phyloP scores from a whole-genome alignment of 2,329 filamentous ascomycete species.

The Coniosporium tulheliwenetii region DNA sequence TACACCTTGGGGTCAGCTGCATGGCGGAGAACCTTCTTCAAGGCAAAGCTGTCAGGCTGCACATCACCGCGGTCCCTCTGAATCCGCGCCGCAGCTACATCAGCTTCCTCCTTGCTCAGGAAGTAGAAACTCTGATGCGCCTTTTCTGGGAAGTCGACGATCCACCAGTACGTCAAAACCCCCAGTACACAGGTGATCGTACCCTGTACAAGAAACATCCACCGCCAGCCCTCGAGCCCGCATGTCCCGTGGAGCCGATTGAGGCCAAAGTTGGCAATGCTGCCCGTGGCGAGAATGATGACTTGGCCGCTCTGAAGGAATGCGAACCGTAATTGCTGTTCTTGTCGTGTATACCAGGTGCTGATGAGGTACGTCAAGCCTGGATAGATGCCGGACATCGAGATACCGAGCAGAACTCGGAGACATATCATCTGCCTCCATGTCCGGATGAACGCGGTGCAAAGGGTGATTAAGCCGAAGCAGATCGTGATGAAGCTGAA shows the following conservation, averaged over 20 bases:
- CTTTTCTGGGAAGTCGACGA: slow-evolving; percentile 53
- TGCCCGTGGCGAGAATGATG: slow-evolving; percentile 47
- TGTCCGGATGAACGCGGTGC: slow-evolving; percentile 50
- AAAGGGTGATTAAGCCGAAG: slow-evolving; percentile 51
- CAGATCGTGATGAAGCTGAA: slow-evolving; percentile 43
- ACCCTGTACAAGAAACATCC: slow-evolving; percentile 55
- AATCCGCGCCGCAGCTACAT: slow-evolving; percentile 42
- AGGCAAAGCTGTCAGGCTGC: slow-evolving; percentile 38
- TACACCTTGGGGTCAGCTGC: slow-evolving; percentile 47
- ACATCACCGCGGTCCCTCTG: slow-evolving; percentile 46
- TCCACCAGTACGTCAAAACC: slow-evolving; percentile 51
- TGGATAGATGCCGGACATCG: slow-evolving; percentile 40
- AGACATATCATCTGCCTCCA: slow-evolving; percentile 58
- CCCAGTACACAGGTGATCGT: slow-evolving; percentile 42
- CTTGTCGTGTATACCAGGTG: slow-evolving; percentile 46
- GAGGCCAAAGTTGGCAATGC: slow-evolving; percentile 54
- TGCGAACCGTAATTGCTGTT: slow-evolving; percentile 51
- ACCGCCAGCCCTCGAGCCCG: slow-evolving; percentile 48
- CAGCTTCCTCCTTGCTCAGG: slow-evolving; percentile 38
- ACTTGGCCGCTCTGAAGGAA: slow-evolving; percentile 51
- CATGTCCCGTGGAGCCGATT: slow-evolving; percentile 43
- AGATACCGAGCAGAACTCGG: slow-evolving; percentile 48
- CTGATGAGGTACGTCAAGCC: slow-evolving; percentile 36
- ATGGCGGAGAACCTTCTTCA: slow-evolving; percentile 38
- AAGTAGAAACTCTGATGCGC: slow-evolving; percentile 42